phyloP scores from a whole-genome alignment of 192 early-diverging fungal species.

The Coemansia furcata region DNA sequence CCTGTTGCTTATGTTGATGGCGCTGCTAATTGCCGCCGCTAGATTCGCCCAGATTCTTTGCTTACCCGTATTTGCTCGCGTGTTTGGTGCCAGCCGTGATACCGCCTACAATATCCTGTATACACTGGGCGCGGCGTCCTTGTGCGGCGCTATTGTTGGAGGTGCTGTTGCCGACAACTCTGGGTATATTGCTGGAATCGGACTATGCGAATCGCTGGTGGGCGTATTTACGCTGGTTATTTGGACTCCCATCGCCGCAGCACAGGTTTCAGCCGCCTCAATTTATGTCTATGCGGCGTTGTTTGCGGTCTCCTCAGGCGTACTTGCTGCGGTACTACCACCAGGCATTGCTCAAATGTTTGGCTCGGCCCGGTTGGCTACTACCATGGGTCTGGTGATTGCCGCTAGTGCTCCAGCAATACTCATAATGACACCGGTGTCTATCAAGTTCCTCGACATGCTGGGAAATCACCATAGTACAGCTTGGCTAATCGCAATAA shows the following conservation, averaged over 20 bases:
- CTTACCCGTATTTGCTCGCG: constrained; percentile 25
- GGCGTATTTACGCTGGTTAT: constrained; percentile 29
- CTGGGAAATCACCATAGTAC: background rate
- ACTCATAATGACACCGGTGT: constrained; percentile 17
- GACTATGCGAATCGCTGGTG: constrained; percentile 23
- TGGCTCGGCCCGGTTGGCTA: constrained; percentile 24
- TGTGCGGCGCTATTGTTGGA: constrained; percentile 16
- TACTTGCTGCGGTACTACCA: constrained; percentile 21
- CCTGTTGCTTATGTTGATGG: constrained; percentile 18
- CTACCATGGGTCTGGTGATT: constrained; percentile 18
- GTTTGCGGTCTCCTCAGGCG: constrained; percentile 25
- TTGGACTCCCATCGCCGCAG: constrained; percentile 16
- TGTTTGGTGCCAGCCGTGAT: background rate
- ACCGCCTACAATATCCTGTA: constrained; percentile 21
- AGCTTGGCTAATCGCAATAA: constrained; percentile 21
- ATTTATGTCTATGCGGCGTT: constrained; percentile 30
- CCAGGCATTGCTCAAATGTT: constrained; percentile 29
- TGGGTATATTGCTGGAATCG: constrained; percentile 29
- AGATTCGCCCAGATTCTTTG: constrained; percentile 32
- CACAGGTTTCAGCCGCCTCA: constrained; percentile 2
- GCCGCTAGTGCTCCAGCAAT: constrained; percentile 18
- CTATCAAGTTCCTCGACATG: constrained; percentile 17
- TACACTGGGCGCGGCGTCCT: constrained; percentile 12
- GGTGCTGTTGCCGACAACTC: constrained; percentile 15
- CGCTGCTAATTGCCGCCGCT: constrained; percentile 17